These are phyloP conservation scores for Claviceps digitariae DNA, from an alignment of 2,329 filamentous ascomycete species.

Conservation along the genomic window DNA sequence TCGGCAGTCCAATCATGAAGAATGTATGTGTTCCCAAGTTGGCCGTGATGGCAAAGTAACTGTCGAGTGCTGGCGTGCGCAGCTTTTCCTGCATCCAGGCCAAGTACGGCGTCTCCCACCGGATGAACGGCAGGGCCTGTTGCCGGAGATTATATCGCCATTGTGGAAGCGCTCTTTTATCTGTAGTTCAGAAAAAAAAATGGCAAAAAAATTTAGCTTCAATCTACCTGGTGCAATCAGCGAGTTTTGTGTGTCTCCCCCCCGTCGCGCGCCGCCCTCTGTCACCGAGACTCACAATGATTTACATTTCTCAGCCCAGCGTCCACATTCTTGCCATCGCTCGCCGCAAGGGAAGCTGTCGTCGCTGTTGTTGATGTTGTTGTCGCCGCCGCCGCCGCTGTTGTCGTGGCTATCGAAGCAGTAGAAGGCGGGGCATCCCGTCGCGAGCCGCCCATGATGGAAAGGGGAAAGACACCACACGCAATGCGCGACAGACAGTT, in stretches of 20 bases:
- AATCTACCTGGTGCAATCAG: not conserved
- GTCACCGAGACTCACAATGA: constrained; percentile 42
- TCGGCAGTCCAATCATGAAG: constrained; percentile 91
- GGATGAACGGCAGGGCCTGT: constrained; percentile 67
- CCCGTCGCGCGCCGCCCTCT: not conserved
- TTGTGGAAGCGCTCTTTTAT: constrained; percentile 66
- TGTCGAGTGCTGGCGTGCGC: constrained; percentile 75
- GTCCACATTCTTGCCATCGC: constrained; percentile 30
- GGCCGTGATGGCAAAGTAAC: constrained; percentile 92
- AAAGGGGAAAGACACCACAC: not conserved
- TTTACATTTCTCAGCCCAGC: constrained; percentile 71
- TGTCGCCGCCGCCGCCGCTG: not conserved
- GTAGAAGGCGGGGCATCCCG: constrained; percentile 18
- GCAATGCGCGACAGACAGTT: constrained; percentile 1
- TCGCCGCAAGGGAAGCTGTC: constrained; percentile 4
- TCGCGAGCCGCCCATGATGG: constrained; percentile 19
- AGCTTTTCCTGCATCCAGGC: constrained; percentile 70
- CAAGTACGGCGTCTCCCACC: constrained; percentile 91
- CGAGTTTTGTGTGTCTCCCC: not conserved
- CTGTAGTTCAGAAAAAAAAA: constrained; percentile 31
- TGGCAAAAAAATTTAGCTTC: constrained; percentile 2
- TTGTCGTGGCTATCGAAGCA: not conserved
- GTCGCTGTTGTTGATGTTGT: not conserved
- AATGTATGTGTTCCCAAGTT: constrained; percentile 97
- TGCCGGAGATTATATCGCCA: constrained; percentile 86